Evolutionary conservation across 73 alveolate species (phyloP).

Genomic region (Symbiodinium natans): DNA sequence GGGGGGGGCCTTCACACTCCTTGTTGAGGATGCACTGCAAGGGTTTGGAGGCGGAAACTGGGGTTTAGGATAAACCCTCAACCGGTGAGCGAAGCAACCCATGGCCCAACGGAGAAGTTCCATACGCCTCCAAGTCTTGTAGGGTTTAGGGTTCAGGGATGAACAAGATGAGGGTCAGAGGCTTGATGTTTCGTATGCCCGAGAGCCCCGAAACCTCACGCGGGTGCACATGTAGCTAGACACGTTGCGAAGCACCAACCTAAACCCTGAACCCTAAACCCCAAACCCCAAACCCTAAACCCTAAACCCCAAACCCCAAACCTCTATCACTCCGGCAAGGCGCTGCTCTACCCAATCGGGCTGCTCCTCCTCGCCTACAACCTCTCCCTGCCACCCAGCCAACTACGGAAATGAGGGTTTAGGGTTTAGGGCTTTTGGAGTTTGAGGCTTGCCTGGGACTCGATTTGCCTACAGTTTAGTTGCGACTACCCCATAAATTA

Average conservation of each 20-base stretch:
- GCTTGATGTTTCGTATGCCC: too few species aligned
- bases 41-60: too few species aligned
- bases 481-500: neutral
- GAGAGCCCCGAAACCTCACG: neutral
- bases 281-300: too few species aligned
- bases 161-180: too few species aligned
- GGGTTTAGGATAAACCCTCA: too few species aligned
- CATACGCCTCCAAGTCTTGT: too few species aligned
- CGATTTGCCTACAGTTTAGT: neutral
- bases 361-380: conserved; percentile 63
- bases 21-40: neutral
- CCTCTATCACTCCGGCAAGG: too few species aligned
- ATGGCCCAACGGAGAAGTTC: too few species aligned
- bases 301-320: too few species aligned
- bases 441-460: too few species aligned
- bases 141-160: too few species aligned
- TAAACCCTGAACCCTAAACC: neutral
- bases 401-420: neutral
- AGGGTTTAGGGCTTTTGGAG: neutral
- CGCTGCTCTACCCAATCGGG: conserved; percentile 22
- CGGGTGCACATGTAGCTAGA: neutral
- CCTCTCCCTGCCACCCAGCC: conserved; percentile 37
- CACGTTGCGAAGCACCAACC: neutral
- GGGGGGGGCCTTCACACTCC: neutral
- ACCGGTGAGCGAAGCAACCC: too few species aligned